Evolutionary conservation across 2,329 filamentous ascomycete species (phyloP), one percentile per base, ranked within the genome.

Genomic region (Exophiala spinifera): DNA sequence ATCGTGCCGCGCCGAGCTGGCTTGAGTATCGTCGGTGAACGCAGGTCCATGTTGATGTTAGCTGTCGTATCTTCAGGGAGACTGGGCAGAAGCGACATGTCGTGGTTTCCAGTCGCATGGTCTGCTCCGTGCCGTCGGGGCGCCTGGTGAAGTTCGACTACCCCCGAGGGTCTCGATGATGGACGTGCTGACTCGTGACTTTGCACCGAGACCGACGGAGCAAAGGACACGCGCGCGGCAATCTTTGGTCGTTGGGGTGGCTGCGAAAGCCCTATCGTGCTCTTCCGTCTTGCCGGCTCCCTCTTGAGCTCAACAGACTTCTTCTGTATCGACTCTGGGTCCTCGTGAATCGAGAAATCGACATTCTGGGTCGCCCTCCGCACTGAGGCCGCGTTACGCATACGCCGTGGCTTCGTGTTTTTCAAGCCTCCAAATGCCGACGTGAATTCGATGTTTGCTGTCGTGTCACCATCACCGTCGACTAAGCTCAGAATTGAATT

Each of bases 391-490:
- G 65, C 17, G 66, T 67, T 33, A 66, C 69, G 40, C 55, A 64
- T 36, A 55, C 65, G 13, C 59, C 68, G 21, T 68, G 60, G 61
- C 42, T 51, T 59, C 4, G 53, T 58, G 42, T 55, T 40, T 39
- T 36, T 44, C 4, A 67, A 66, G 15, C 63, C 57, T 46, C 61
- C 64, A 46, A 75, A 66, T 43, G 72, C 71, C 11, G 69, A 70
- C 3, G 72, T 75, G 56, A 71, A 75, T 6, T 76, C 71, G 19
- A 75, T 61, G 15, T 70, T 67, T 4, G 57, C 65, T 0, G 73
- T 75, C 14, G 68, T 62, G n/a, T 74, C 71, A 10, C 64, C 61
- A 31, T 74, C 71, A 13, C 64, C 61, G 34, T 60, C 56, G 11
- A 39, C 49, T 8, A 20, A 20, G 42, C 31, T 53, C 19, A 45